Evolutionary conservation across 805 yeast genomes (phyloP).

Genomic region (Lipomyces chichibuensis): DNA sequence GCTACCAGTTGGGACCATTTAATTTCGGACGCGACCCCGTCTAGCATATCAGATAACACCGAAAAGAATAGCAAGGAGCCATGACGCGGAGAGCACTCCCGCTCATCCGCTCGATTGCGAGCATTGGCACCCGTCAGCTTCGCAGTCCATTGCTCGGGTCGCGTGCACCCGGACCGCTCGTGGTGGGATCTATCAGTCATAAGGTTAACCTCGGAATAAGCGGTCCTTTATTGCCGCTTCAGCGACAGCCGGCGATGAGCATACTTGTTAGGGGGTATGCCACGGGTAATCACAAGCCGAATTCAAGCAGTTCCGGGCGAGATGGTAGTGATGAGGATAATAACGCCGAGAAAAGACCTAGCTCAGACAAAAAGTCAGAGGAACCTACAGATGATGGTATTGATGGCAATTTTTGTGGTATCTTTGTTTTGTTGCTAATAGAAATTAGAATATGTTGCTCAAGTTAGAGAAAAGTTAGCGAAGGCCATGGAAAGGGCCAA

Average conservation of each 20-base stretch:
- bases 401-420: neutral
- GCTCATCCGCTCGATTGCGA: constrained; percentile 20
- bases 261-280: constrained; percentile 7
- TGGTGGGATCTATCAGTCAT: neutral
- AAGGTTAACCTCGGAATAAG: neutral
- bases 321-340: constrained; percentile 5
- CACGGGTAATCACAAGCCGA: constrained; percentile 18
- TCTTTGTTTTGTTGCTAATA: neutral
- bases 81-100: constrained; percentile 22
- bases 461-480: constrained; percentile 7
- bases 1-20: neutral
- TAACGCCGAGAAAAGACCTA: constrained; percentile 2
- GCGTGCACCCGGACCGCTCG: neutral
- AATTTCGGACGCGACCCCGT: neutral
- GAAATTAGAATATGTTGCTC: neutral
- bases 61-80: neutral
- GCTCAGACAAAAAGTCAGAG: neutral
- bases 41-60: neutral
- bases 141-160: constrained; percentile 1
- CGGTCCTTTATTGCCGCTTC: neutral
- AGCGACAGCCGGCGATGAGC: neutral
- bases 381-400: neutral
- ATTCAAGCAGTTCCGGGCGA: neutral
- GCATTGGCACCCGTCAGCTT: constrained; percentile 9
- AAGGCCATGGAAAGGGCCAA: constrained; percentile 21